Evolutionary conservation across 2,329 filamentous ascomycete species (phyloP), one percentile per base, ranked within the genome.

Genomic region (Rhexocercosporidium sp.): DNA sequence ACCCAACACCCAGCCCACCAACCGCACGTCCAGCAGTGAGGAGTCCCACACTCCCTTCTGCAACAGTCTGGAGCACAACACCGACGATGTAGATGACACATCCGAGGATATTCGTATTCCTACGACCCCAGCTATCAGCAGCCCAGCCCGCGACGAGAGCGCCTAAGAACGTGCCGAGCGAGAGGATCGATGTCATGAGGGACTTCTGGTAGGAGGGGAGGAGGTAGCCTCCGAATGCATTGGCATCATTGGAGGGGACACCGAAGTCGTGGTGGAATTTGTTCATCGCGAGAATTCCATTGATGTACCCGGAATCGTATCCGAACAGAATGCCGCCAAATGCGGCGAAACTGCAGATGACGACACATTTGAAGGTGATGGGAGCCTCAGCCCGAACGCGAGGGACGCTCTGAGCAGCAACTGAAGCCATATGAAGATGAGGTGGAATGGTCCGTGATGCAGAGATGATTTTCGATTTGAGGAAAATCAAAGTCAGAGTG

Each of bases 91-190:
- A 72, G n/a, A 75, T 66, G 3, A 59, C 12, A 8, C 67, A 70
- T 2, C 71, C 71, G 16, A 68, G 62, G 25, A 69, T 57, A 27
- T 74, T 71, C 7, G 72, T 68, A 41, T 54, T 61, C 18, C 62
- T 69, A 27, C 74, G 71, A 25, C 83, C 83, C 14, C 77, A 77
- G 44, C 75, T 72, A 67, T 79, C 82, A 25, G 78, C 78, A 3
- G 81, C 60, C 31, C 64, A 60, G 3, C 70, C 82, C 1, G 79
- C 79, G 37, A 81, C 67, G 2, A 85, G 70, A 0, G 79, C 79
- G 18, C 81, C 92, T 68, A 94, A 91, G 84, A 95, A 94, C 7
- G 63, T 65, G n/a, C 63, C 63, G n/a, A 56, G 54, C 20, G 63
- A 65, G 27, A 65, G 54, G 22, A 65, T 65, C 16, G 63, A 51